A percentile compares a stretch with the other conserved stretches of the same genome.
These are phyloP conservation scores for Penicillium sp. DNA, from an alignment of 2,329 filamentous ascomycete species.

Conservation along the genomic window DNA sequence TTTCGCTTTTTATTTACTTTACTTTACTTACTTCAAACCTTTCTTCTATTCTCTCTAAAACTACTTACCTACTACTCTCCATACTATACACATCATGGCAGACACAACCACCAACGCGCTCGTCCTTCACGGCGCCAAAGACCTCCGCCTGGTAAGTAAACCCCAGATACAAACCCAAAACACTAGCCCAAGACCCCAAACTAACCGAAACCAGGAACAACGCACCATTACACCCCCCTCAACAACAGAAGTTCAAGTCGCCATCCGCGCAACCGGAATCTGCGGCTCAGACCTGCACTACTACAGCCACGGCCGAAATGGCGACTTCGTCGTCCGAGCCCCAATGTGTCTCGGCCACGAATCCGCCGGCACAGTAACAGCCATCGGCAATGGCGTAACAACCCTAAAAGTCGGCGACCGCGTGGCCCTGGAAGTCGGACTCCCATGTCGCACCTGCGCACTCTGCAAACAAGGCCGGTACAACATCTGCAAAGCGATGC, in stretches of 20 bases:
- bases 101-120: conserved; percentile 38
- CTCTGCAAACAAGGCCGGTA: conserved; percentile 59
- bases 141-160: conserved; percentile 55
- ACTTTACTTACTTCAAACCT: neutral
- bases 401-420: conserved; percentile 71
- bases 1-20: neutral
- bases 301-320: conserved; percentile 83
- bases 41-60: neutral
- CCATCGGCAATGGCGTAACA: conserved; percentile 63
- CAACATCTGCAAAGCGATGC: conserved; percentile 61
- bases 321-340: conserved; percentile 76
- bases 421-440: conserved; percentile 88
- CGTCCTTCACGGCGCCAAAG: conserved; percentile 63
- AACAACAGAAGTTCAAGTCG: conserved; percentile 61
- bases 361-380: conserved; percentile 75
- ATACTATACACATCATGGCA: conserved; percentile 24
- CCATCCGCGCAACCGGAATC: conserved; percentile 65
- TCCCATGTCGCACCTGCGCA: conserved; percentile 69
- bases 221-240: conserved; percentile 50
- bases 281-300: conserved; percentile 78
- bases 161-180: neutral
- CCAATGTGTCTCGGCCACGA: conserved; percentile 80
- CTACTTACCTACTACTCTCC: neutral
- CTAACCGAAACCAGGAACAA: conserved; percentile 51
- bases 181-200: neutral